Base-by-base conservation (phyloP, 2,329 filamentous ascomycete genomes). In the Aspergillus sp. region DNA sequence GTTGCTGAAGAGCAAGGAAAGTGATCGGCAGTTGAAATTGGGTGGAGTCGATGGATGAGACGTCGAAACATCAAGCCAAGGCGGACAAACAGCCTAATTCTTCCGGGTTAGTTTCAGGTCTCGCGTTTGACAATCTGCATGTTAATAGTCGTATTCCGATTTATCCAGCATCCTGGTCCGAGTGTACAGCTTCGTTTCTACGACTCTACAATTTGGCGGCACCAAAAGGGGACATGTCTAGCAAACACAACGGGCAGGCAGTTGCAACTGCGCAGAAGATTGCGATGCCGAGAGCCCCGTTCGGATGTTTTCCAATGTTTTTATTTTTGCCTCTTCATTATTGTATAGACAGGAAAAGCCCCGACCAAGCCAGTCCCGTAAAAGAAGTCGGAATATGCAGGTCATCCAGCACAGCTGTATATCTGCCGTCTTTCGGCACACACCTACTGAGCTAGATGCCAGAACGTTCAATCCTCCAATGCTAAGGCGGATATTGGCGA, bases 241-340 rank as follows among this genome's bases (percentile, higher is more conserved):
- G 34, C 13, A 13, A 36, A n/a, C 4, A n/a, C 34, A 36, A n/a
- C 34, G 6, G 34, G 34, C 34, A n/a, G 34, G n/a, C 12, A 6
- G 6, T n/a, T 36, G 34, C 12, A 13, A 36, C 15, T 36, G 34
- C 34, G 13, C 34, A 7, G 34, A n/a, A 36, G 12, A 36, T 36
- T 36, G 34, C 34, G 34, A 36, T 6, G 12, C 34, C n/a, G n/a
- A 8, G 34, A 36, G 17, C 18, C 41, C n/a, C n/a, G 13, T 22
- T 15, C 26, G 49, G 36, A 38, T 42, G 65, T 60, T 73, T 72
- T 73, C 68, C 72, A 72, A 69, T 73, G 68, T 72, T 73, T 74
- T 73, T 72, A 55, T 58, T 57, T 55, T 71, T 68, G 55, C 26
- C 34, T 54, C 50, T 53, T 49, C 57, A 68, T 74, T 72, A 64